Evolutionary conservation across 164 flowering plant species (phyloP).

Genomic region (Platanus orientalis): DNA sequence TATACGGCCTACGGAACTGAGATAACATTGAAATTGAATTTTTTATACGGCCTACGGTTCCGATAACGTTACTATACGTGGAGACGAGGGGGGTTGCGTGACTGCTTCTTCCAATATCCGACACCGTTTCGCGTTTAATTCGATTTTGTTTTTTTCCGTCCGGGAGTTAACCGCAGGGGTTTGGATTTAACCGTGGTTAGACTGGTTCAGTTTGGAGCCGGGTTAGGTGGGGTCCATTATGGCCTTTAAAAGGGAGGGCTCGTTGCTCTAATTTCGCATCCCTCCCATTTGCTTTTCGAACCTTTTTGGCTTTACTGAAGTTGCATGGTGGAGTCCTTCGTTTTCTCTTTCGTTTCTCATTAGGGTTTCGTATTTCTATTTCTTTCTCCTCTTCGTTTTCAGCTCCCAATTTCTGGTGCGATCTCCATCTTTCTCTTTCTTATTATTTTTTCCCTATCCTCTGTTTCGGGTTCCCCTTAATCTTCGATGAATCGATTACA

Average conservation of each 20-base stretch:
- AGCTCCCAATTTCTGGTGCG: slow-evolving; percentile 12
- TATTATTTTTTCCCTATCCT: neutral
- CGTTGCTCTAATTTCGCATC: slow-evolving; percentile 7
- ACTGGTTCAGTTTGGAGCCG: neutral
- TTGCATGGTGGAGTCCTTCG: slow-evolving; percentile 24
- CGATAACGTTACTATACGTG: neutral
- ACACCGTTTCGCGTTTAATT: no score
- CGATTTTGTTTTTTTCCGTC: no score
- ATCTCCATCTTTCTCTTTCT: slow-evolving; percentile 3
- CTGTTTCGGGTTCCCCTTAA: neutral
- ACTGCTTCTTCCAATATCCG: neutral
- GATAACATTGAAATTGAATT: neutral
- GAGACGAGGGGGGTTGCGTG: neutral
- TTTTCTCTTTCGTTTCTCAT: slow-evolving; percentile 9
- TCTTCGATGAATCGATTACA: neutral
- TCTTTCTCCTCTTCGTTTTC: neutral
- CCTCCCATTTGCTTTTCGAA: neutral
- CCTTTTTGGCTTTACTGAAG: neutral
- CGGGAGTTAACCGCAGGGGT: slow-evolving; percentile 1
- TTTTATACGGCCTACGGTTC: neutral
- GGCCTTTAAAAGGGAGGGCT: slow-evolving; percentile 20
- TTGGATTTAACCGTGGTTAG: slow-evolving; percentile 30
- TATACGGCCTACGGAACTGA: neutral
- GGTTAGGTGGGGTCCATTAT: slow-evolving; percentile 12
- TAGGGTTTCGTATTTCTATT: slow-evolving; percentile 2